Evolutionary conservation across 2,329 filamentous ascomycete species (phyloP).

Genomic region (Aureobasidium namibiae): DNA sequence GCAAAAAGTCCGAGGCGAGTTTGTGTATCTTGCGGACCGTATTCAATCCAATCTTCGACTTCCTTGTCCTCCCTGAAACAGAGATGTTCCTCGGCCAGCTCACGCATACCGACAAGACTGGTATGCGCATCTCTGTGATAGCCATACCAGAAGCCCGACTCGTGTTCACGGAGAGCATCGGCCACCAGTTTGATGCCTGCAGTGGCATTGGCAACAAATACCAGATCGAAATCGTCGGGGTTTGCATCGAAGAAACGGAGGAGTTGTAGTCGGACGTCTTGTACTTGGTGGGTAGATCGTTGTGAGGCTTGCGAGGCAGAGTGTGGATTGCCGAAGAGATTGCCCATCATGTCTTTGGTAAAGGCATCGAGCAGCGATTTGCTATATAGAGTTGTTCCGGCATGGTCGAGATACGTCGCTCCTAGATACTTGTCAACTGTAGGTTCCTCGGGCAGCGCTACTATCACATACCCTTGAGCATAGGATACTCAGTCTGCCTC

Average conservation of each 20-base stretch:
- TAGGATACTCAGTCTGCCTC: conserved; percentile 40
- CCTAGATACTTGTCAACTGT: not conserved
- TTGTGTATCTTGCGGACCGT: conserved; percentile 28
- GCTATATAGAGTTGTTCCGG: conserved; percentile 59
- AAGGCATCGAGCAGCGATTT: conserved; percentile 64
- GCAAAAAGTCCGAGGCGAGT: conserved; percentile 52
- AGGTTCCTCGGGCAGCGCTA: not conserved
- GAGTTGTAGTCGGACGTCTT: conserved; percentile 65
- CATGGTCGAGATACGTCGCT: conserved; percentile 75
- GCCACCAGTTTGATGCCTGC: conserved; percentile 80
- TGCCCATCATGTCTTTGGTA: conserved; percentile 65
- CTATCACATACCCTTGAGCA: conserved; percentile 17
- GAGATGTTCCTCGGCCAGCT: conserved; percentile 56
- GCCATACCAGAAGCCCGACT: conserved; percentile 65
- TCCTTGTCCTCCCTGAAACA: conserved; percentile 59
- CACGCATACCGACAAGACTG: conserved; percentile 70
- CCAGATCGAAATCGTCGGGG: conserved; percentile 72
- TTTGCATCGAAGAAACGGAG: conserved; percentile 74
- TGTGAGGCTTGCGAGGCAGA: conserved; percentile 73
- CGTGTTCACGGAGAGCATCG: conserved; percentile 63
- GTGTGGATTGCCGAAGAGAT: conserved; percentile 85
- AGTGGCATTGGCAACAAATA: conserved; percentile 90
- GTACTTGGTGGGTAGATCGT: conserved; percentile 61
- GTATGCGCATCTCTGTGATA: conserved; percentile 85
- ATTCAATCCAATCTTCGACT: conserved; percentile 56